A percentile compares a stretch with the other conserved stretches of the same genome.
phyloP scores from a whole-genome alignment of 108 stramenopile genomes.

The Nannochloropsis oceanica region DNA sequence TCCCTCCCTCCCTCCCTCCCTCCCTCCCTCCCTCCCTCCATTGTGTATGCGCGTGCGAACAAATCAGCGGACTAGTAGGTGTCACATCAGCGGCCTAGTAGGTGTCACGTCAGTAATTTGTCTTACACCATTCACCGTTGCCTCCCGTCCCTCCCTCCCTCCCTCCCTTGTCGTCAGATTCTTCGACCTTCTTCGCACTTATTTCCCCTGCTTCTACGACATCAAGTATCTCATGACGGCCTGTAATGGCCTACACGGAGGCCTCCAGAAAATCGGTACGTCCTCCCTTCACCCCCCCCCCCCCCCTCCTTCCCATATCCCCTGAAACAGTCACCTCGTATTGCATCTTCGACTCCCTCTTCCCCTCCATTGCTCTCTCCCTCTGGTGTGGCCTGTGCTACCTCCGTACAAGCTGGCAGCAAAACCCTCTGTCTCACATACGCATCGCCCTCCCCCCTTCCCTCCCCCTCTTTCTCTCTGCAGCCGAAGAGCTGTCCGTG shows the following conservation, averaged over 20 bases:
- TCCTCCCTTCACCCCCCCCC: not conserved
- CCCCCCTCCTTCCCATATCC: not conserved
- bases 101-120: no score
- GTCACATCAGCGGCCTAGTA: no score
- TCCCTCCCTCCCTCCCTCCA: not conserved
- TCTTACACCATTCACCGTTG: no score
- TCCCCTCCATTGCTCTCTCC: not conserved
- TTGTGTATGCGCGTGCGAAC: no score
- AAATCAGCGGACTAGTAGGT: no score
- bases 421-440: not conserved
- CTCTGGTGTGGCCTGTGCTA: not conserved
- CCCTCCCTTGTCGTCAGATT: conserved; percentile 50
- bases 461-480: not conserved
- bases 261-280: conserved; percentile 50
- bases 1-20: not conserved
- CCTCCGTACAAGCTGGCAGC: no score
- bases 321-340: not conserved
- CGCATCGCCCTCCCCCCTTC: not conserved
- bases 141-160: not conserved
- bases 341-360: not conserved
- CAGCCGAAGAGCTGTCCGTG: conserved; percentile 73
- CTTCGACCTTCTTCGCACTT: conserved; percentile 75
- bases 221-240: conserved; percentile 91
- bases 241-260: conserved; percentile 72
- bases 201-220: conserved; percentile 95